phyloP scores from a whole-genome alignment of 257 asterid species.

The Schizonepeta tenuifolia region DNA sequence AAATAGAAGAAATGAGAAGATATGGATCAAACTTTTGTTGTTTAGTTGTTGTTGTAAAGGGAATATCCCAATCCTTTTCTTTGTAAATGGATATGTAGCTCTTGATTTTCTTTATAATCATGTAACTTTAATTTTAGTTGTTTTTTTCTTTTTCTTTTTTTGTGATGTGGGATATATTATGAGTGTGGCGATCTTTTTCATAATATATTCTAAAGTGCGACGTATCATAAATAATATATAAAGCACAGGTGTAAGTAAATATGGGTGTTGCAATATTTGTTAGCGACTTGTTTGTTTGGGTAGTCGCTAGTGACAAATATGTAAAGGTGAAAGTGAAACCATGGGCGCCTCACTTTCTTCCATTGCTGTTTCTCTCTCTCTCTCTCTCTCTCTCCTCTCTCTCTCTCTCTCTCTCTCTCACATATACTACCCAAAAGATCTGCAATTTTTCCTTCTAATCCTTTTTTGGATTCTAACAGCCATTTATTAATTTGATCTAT shows the following conservation, averaged over 20 bases:
- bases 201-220: conserved; percentile 30
- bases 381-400: no score
- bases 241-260: conserved; percentile 21
- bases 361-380: neutral
- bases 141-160: no score
- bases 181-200: conserved; percentile 26
- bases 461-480: no score
- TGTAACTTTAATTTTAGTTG: neutral
- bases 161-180: conserved; percentile 23
- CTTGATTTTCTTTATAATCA: conserved; percentile 20
- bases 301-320: conserved; percentile 10
- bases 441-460: no score
- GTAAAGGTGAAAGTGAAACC: conserved; percentile 34
- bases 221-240: conserved; percentile 18
- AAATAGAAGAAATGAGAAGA: conserved; percentile 39
- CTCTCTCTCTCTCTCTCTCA: no score
- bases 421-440: neutral
- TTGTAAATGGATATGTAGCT: conserved; percentile 57
- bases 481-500: no score
- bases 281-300: conserved; percentile 26
- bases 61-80: conserved; percentile 39
- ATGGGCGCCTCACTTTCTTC: conserved; percentile 21
- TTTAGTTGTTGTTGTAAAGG: conserved; percentile 43
- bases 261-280: conserved; percentile 22
- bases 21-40: conserved; percentile 49